Percentiles rank a stretch among this genome's conserved stretches.
Conservation (phyloP, 495 filamentous ascomycete genomes). For the Melanomma pulvis-pyrius region DNA sequence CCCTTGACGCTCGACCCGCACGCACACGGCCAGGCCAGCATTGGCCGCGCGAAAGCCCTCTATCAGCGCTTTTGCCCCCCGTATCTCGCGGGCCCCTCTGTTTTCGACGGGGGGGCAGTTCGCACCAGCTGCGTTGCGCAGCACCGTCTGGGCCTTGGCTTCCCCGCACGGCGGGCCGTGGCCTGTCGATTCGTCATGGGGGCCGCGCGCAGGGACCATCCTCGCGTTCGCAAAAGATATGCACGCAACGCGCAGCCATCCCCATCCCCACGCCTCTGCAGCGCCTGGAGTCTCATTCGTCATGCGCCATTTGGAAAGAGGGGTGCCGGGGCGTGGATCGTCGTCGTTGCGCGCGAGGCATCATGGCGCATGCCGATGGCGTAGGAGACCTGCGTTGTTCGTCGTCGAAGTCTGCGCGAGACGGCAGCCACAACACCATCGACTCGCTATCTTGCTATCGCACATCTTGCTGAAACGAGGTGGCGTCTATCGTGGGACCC, state of each 20-base stretch:
- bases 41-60: not conserved
- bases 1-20: not conserved
- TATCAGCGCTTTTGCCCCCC: not conserved
- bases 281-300: slow-evolving; percentile 2
- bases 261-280: not conserved
- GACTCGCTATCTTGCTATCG: too few relatives aligned
- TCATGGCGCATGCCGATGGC: not conserved
- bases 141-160: slow-evolving; percentile 2
- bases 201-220: slow-evolving; percentile 5
- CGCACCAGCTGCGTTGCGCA: not conserved
- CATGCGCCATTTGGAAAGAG: slow-evolving; percentile 8
- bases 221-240: not conserved
- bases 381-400: not conserved
- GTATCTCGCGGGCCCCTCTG: not conserved
- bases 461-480: slow-evolving; percentile 1
- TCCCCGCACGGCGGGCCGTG: slow-evolving; percentile 14
- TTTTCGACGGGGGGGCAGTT: not conserved
- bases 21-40: not conserved
- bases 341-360: not conserved
- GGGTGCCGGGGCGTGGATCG: not conserved
- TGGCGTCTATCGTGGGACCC: slow-evolving; percentile 22
- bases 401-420: not conserved
- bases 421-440: slow-evolving; percentile 23
- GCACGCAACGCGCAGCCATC: slow-evolving; percentile 16
- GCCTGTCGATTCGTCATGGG: slow-evolving; percentile 9